Evolutionary conservation across 2,329 filamentous ascomycete species (phyloP).

Genomic region (Hypomyces perniciosus): DNA sequence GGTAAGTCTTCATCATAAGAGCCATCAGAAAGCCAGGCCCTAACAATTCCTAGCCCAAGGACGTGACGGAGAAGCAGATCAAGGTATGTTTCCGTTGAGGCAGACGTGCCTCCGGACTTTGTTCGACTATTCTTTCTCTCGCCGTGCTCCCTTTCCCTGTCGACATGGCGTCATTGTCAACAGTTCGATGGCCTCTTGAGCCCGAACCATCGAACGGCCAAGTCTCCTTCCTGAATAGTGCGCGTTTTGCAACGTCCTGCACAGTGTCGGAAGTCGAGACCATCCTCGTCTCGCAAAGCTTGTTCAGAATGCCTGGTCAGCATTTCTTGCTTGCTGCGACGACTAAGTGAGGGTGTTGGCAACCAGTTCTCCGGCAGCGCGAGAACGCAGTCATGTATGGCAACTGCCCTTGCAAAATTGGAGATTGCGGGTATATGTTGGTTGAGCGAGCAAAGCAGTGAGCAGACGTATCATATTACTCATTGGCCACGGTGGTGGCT

Average conservation of each 20-base stretch:
- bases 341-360: slow-evolving; percentile 21
- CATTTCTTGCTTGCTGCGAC: slow-evolving; percentile 28
- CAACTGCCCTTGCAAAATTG: slow-evolving; percentile 7
- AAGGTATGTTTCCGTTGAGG: slow-evolving; percentile 99
- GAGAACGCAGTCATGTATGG: slow-evolving; percentile 3
- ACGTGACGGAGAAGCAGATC: slow-evolving; percentile 95
- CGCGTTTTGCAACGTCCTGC: background rate
- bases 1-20: slow-evolving; percentile 53
- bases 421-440: slow-evolving; percentile 11
- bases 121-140: slow-evolving; percentile 52
- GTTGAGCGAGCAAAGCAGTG: slow-evolving; percentile 48
- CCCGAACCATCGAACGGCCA: slow-evolving; percentile 3
- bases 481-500: background rate
- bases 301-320: slow-evolving; percentile 48
- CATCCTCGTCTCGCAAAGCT: slow-evolving; percentile 45
- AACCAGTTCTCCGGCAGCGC: slow-evolving; percentile 3
- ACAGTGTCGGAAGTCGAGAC: slow-evolving; percentile 51
- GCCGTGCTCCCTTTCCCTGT: slow-evolving; percentile 31
- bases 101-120: slow-evolving; percentile 61
- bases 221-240: slow-evolving; percentile 10
- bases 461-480: slow-evolving; percentile 27
- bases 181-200: slow-evolving; percentile 5
- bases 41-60: slow-evolving; percentile 69
- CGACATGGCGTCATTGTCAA: slow-evolving; percentile 18
- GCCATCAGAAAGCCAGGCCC: slow-evolving; percentile 18